Base-by-base conservation (phyloP, 495 filamentous ascomycete species). In the Penicillium goetzii region DNA sequence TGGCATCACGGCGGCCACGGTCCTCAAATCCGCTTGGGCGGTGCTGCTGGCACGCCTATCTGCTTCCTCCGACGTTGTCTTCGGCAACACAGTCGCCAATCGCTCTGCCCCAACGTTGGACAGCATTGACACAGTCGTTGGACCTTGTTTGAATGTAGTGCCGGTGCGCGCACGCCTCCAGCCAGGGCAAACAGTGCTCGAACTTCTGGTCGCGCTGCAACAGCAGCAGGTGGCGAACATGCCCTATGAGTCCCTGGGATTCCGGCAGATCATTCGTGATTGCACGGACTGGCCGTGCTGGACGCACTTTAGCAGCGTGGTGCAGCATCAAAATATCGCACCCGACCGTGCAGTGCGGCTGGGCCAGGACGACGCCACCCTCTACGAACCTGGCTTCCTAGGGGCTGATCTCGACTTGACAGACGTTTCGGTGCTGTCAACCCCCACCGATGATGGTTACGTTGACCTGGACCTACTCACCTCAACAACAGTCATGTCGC, bases 281-380 rank as follows among this genome's bases (percentile, higher is more conserved):
- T 85, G 82, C 67, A 85, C 81, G 9, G 67, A 78, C 26, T 85
- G 83, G 84, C 77, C 82, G 17, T 57, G 67, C n/a, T 68, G 64
- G 63, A 73, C 70, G 15, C 60, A 62, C 28, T 78, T 77, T 66
- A 67, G 64, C 54, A 70, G 65, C 30, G 64, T 73, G 3, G 63
- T 79, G 47, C 71, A 78, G 41, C 70, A 79, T 41, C 73, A 77
- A 65, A 58, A 77, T 15, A 60, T 73, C 53, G 73, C 6, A 45
- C 41, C 41, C 25, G 52, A 55, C 32, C 52, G 52, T 34, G 52
- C 25, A 34, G 28, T 55, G 14, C 32, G 19, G 25, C 52, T 55
- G 33, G 52, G 33, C 52, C 32, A 30, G 26, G 32, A 55, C 52
- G 17, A 55, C 25, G 52, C 26, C 52, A 34, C 25, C 52, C 25